Evolutionary conservation across 2,329 filamentous ascomycete species (phyloP).

Genomic region (Penicillium thymicola): DNA sequence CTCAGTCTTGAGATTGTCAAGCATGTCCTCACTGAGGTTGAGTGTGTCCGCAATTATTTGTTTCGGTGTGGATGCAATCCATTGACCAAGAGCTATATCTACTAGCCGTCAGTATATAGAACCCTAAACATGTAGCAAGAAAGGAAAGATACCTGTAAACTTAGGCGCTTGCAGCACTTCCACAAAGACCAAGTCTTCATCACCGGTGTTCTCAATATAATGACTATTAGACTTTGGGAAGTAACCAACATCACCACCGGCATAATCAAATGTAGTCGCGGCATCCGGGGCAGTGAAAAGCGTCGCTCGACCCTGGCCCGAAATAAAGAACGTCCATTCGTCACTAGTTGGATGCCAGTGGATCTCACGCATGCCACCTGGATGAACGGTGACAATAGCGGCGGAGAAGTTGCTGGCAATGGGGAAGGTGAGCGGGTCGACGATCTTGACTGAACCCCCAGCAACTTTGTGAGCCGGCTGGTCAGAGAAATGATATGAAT

Average conservation of each 20-base stretch:
- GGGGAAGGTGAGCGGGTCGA: constrained; percentile 72
- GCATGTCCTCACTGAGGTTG: constrained; percentile 40
- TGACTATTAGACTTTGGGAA: constrained; percentile 75
- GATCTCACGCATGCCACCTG: constrained; percentile 72
- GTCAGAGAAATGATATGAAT: constrained; percentile 69
- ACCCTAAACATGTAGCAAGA: neutral
- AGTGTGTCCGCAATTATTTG: constrained; percentile 60
- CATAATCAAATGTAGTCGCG: constrained; percentile 73
- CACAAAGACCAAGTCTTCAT: constrained; percentile 71
- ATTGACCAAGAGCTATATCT: constrained; percentile 47
- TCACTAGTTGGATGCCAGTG: constrained; percentile 80
- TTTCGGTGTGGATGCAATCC: constrained; percentile 51
- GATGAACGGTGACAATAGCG: constrained; percentile 67
- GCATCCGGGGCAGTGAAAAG: constrained; percentile 68
- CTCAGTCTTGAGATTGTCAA: constrained; percentile 43
- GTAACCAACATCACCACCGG: constrained; percentile 71
- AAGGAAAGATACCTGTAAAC: constrained; percentile 47
- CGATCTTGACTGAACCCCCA: constrained; percentile 69
- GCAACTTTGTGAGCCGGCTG: constrained; percentile 64
- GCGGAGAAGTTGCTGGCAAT: constrained; percentile 71
- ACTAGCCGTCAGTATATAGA: constrained; percentile 31
- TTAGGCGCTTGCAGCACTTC: constrained; percentile 71
- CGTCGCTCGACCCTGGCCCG: constrained; percentile 68
- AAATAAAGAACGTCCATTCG: constrained; percentile 78
- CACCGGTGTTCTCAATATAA: constrained; percentile 73